These are phyloP conservation scores for Candida alai DNA, from an alignment of 805 yeast genomes.

Conservation along the genomic window DNA sequence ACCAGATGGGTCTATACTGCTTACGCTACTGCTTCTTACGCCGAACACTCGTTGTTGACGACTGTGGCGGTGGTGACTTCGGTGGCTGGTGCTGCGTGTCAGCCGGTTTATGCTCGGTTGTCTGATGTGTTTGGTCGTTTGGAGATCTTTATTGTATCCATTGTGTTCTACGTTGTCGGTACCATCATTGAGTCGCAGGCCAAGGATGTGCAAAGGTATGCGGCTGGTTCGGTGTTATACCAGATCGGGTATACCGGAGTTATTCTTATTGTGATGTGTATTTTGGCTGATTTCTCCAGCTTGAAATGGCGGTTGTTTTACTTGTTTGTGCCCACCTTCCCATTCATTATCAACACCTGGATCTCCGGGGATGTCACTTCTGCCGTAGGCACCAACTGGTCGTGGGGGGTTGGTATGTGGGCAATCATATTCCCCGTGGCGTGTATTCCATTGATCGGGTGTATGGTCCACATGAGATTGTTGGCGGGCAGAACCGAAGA, in stretches of 20 bases:
- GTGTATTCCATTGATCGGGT: slow-evolving; percentile 53
- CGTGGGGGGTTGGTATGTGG: slow-evolving; percentile 81
- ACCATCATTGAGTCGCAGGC: slow-evolving; percentile 64
- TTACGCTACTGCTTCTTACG: slow-evolving; percentile 53
- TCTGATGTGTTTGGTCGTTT: slow-evolving; percentile 67
- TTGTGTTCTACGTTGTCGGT: slow-evolving; percentile 58
- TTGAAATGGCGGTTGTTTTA: slow-evolving; percentile 68
- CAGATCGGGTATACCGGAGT: slow-evolving; percentile 60
- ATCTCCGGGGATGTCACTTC: slow-evolving; percentile 56
- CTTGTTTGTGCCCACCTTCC: slow-evolving; percentile 65
- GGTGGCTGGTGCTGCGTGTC: slow-evolving; percentile 65
- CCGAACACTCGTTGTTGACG: slow-evolving; percentile 51
- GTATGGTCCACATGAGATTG: slow-evolving; percentile 54
- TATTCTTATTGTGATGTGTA: slow-evolving; percentile 50
- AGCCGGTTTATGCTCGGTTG: slow-evolving; percentile 59
- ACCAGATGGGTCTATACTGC: slow-evolving; percentile 40
- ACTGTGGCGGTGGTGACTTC: slow-evolving; percentile 56
- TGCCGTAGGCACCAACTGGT: slow-evolving; percentile 45
- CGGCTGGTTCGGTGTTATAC: slow-evolving; percentile 59
- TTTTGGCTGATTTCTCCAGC: slow-evolving; percentile 63
- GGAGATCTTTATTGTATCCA: slow-evolving; percentile 44
- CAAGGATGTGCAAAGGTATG: slow-evolving; percentile 50
- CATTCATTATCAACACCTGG: slow-evolving; percentile 78
- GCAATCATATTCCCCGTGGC: slow-evolving; percentile 69
- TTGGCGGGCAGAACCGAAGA: slow-evolving; percentile 52